Percentiles rank a stretch among this genome's conserved stretches.
Evolutionary conservation across 116 monocot species (phyloP).

Genomic region (Phalaenopsis hybrid): DNA sequence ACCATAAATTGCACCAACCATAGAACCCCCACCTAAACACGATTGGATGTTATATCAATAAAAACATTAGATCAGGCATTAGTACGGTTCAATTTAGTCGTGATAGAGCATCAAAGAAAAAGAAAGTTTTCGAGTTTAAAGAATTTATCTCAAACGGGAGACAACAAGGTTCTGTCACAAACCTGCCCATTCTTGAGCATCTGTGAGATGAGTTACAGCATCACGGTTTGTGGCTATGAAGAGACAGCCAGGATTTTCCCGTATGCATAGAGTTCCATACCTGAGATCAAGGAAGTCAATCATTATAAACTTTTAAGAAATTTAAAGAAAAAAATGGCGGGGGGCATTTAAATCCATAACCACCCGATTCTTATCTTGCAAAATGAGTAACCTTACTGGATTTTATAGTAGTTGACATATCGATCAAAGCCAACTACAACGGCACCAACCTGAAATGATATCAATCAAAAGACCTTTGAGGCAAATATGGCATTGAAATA

Average conservation of each 20-base stretch:
- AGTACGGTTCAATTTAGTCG: neutral
- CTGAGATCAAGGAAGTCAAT: conserved; percentile 18
- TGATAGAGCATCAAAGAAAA: neutral
- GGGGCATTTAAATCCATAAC: too few relatives aligned
- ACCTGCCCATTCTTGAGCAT: conserved; percentile 99
- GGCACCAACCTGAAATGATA: conserved; percentile 71
- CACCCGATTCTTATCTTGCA: too few relatives aligned
- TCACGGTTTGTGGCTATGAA: conserved; percentile 98
- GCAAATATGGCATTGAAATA: neutral
- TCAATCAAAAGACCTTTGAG: neutral
- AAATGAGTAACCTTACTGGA: conserved; percentile 61
- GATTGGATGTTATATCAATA: too few relatives aligned
- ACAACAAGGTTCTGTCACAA: neutral
- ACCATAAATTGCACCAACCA: conserved; percentile 87
- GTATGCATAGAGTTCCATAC: conserved; percentile 88
- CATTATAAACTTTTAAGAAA: too few relatives aligned
- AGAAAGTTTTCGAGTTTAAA: neutral
- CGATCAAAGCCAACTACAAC: conserved; percentile 99
- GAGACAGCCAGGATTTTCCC: conserved; percentile 92
- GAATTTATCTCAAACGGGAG: neutral
- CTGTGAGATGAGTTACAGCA: conserved; percentile 96
- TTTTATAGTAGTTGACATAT: conserved; percentile 91
- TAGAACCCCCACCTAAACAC: conserved; percentile 83
- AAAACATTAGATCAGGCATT: neutral
- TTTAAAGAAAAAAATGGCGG: too few relatives aligned